Evolutionary conservation across 306 rosid genomes (phyloP), one percentile per base, ranked within the genome.

Genomic region (Abrus pulchellus): DNA sequence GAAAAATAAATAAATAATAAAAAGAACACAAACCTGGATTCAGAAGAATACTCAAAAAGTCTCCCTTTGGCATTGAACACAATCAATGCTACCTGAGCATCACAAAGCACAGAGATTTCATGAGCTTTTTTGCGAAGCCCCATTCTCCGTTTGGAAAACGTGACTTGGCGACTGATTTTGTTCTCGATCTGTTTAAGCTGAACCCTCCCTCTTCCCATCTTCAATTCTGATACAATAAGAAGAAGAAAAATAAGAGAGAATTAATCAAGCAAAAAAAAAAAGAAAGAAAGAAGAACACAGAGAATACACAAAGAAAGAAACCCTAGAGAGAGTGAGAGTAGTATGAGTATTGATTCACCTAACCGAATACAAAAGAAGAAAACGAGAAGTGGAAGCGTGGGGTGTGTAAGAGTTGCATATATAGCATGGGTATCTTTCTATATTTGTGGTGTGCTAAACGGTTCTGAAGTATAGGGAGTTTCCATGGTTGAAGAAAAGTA

Each of bases 181-280:
- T 91, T 90, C 92, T 93, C 97, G 85, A 93, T 93, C 86, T 90
- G 89, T 90, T 84, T 91, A 78, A 93, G 70, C 84, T 88, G 85
- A 71, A 93, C 97, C 83, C 85, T 93, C 2, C 97, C 97, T 82
- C 97, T 91, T 5, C 97, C 97, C 97, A 92, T 62, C 64, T 57
- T 44, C 27, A 12, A n/a, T 2, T 20, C 72, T 29, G 14, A 41
- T 32, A 3, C 3, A 7, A 11, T 6, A 2, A 56, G 38, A 57
- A 71, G 2, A 34, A 2, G 8, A 49, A 3, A 1, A 62, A 2
- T 34, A 38, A 38, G 0, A 28, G 9, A 56, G 0, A 56, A 3
- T 7, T 29, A 63, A 45, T 50, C 8, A 70, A 62, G 45, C 9
- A 0, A 50, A 13, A 2, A 38, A 3, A 49, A 1, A 6, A 8